A percentile compares a stretch with the other conserved stretches of the same genome.
Conservation (phyloP, 2,329 filamentous ascomycete species). For the Xylaria sp. region DNA sequence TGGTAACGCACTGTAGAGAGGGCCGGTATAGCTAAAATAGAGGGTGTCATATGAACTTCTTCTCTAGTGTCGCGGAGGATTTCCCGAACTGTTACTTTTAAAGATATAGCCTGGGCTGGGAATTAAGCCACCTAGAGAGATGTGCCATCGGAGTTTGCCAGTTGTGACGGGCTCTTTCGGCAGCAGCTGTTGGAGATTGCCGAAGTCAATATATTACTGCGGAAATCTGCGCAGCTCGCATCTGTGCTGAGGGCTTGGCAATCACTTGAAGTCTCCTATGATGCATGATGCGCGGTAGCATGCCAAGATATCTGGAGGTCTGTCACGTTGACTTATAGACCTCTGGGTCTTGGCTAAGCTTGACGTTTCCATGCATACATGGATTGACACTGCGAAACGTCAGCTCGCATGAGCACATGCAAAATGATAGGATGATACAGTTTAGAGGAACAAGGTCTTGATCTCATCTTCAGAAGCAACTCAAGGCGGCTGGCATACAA, state of each 20-base stretch:
- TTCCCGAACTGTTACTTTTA: not conserved
- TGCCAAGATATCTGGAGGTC: conserved; percentile 12
- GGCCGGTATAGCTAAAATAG: not conserved
- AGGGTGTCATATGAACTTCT: too few species aligned
- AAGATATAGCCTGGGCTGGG: not conserved
- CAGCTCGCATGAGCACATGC: not conserved
- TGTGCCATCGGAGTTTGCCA: not conserved
- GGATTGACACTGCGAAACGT: not conserved
- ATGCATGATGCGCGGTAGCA: conserved; percentile 4
- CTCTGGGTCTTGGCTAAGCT: not conserved
- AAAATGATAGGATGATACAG: not conserved
- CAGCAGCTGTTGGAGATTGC: not conserved
- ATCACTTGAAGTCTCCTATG: not conserved
- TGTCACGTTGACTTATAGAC: not conserved
- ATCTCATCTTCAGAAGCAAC: not conserved
- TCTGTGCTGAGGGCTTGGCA: not conserved
- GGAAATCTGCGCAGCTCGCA: conserved; percentile 9
- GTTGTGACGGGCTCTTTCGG: not conserved
- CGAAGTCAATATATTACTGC: conserved; percentile 1
- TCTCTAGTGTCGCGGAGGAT: not conserved
- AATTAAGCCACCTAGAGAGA: not conserved
- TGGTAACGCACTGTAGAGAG: not conserved
- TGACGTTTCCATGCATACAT: not conserved
- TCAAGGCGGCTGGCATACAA: not conserved
- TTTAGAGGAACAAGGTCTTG: not conserved